Conservation (phyloP, 2,329 filamentous ascomycete genomes). For the Botrytis fragariae region DNA sequence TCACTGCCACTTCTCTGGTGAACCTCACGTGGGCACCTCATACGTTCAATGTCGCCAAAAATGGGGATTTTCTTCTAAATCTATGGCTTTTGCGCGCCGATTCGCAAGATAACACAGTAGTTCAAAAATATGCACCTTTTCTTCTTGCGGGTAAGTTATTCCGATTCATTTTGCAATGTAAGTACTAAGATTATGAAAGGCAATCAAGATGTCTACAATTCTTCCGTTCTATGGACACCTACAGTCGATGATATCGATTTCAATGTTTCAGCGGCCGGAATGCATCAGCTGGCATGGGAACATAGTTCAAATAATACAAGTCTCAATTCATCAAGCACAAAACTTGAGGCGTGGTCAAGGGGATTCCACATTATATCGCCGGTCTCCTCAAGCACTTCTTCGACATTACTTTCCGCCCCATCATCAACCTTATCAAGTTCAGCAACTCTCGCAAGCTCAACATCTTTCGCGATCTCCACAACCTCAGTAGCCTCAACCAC, state of each 20-base stretch:
- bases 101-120: not conserved
- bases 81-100: constrained; percentile 9
- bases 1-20: not conserved
- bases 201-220: not conserved
- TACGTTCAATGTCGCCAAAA: not conserved
- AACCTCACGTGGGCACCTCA: not conserved
- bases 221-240: not conserved
- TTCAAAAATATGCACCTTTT: not conserved
- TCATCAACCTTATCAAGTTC: not conserved
- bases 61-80: constrained; percentile 7
- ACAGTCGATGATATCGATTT: constrained; percentile 3
- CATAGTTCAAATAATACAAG: not conserved
- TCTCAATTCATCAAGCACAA: not conserved
- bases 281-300: not conserved
- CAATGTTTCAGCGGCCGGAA: not conserved
- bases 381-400: not conserved
- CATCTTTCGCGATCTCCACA: no score
- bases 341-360: not conserved
- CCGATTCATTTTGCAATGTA: not conserved
- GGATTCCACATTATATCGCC: not conserved
- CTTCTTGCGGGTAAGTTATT: constrained; percentile 6
- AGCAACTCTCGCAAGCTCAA: not conserved
- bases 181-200: not conserved
- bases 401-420: not conserved
- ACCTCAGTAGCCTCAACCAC: not conserved